Evolutionary conservation across 2,329 filamentous ascomycete species (phyloP).

Genomic region (Biscogniauxia sp.): DNA sequence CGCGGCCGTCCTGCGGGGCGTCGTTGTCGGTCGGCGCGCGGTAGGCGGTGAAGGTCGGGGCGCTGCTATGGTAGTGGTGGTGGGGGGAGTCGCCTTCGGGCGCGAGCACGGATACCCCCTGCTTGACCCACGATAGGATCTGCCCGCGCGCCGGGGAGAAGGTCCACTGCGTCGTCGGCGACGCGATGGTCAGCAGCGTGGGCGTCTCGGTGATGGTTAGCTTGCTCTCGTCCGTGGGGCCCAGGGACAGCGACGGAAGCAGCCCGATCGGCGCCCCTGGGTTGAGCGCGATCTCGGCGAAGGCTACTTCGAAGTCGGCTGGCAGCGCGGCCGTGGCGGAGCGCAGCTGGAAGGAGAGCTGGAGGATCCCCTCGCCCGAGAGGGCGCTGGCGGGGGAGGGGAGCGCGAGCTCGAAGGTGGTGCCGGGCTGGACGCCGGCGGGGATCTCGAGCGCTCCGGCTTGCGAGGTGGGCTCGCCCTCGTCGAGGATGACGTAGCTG

Average conservation of each 20-base stretch:
- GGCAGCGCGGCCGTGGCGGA: slow-evolving; percentile 22
- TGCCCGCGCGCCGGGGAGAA: slow-evolving; percentile 26
- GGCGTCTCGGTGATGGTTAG: slow-evolving; percentile 22
- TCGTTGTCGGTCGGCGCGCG: slow-evolving; percentile 67
- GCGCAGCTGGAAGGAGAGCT: slow-evolving; percentile 27
- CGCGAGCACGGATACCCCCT: slow-evolving; percentile 24
- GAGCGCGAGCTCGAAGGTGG: slow-evolving; percentile 25
- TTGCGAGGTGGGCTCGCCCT: slow-evolving; percentile 24
- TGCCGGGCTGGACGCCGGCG: slow-evolving; percentile 23
- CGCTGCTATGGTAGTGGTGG: too few relatives aligned
- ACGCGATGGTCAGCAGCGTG: slow-evolving; percentile 24
- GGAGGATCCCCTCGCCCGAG: slow-evolving; percentile 25
- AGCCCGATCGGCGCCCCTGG: slow-evolving; percentile 2
- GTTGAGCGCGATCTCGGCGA: slow-evolving; percentile 26
- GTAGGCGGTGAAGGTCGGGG: slow-evolving; percentile 46
- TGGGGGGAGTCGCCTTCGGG: slow-evolving; percentile 6
- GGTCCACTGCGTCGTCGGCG: slow-evolving; percentile 24
- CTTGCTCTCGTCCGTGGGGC: slow-evolving; percentile 4
- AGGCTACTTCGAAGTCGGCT: slow-evolving; percentile 29
- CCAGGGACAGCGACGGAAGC: background rate
- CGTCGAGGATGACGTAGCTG: slow-evolving; percentile 28
- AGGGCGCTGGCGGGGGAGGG: slow-evolving; percentile 7
- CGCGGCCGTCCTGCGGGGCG: slow-evolving; percentile 48
- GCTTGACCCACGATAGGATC: slow-evolving; percentile 27
- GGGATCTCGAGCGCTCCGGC: slow-evolving; percentile 27